Conservation (phyloP, 2,329 filamentous ascomycete genomes). For the Pseudophaeomoniella oleicola region DNA sequence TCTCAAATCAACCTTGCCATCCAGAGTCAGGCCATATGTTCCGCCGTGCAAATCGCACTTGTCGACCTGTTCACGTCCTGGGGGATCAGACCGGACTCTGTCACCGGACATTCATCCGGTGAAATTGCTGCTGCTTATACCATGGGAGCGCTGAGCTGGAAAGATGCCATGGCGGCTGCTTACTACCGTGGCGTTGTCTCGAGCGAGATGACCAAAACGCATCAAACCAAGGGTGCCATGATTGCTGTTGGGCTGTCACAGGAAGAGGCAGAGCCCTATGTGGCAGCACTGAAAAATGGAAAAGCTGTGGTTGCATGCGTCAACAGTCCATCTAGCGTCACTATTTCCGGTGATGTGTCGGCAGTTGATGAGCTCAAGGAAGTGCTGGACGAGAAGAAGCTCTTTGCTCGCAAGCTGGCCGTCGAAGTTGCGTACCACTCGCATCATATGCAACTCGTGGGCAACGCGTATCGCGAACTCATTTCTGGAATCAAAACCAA, state of each 20-base stretch:
- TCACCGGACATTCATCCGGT: conserved; percentile 18
- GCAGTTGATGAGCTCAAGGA: conserved; percentile 1
- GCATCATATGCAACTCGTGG: conserved; percentile 6
- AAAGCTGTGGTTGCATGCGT: conserved; percentile 1
- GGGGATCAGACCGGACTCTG: conserved; percentile 12
- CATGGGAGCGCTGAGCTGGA: conserved; percentile 10
- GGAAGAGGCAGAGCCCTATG: background rate
- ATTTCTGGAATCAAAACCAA: background rate
- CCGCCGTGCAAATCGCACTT: conserved; percentile 17
- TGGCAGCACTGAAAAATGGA: background rate
- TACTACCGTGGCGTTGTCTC: conserved; percentile 11
- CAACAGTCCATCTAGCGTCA: conserved; percentile 2
- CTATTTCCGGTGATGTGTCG: conserved; percentile 3
- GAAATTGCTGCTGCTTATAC: conserved; percentile 20
- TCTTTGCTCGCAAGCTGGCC: conserved; percentile 5
- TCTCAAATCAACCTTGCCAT: conserved; percentile 11
- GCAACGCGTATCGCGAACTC: background rate
- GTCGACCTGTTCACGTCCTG: conserved; percentile 15
- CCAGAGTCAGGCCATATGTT: conserved; percentile 16
- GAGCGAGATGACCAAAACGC: conserved; percentile 7
- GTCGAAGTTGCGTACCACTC: conserved; percentile 15
- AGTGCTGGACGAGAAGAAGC: conserved; percentile 1
- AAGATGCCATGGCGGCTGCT: conserved; percentile 12
- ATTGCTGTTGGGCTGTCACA: conserved; percentile 11
- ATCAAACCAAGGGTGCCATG: conserved; percentile 10